Conservation (phyloP, 768 basidiomycete species). For the Favolaschia claudopus region DNA sequence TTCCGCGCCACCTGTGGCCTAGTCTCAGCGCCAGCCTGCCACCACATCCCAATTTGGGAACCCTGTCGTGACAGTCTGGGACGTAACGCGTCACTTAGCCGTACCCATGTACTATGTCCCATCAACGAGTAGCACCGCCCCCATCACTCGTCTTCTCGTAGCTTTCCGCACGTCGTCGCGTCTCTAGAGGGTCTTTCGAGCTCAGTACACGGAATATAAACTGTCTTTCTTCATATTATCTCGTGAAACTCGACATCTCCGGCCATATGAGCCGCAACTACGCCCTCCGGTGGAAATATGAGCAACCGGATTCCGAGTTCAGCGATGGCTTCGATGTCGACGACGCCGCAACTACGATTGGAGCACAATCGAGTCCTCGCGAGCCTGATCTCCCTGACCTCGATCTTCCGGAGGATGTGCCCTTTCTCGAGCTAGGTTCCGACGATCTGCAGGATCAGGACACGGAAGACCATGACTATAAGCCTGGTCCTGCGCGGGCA, state of each 20-base stretch:
- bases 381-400: not conserved
- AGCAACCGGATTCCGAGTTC: not conserved
- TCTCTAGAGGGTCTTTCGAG: not conserved
- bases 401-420: not conserved
- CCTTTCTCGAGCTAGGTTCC: not conserved
- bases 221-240: not conserved
- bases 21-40: not conserved
- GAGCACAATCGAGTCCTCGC: not conserved
- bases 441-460: not conserved
- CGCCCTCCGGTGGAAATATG: not conserved
- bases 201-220: not conserved
- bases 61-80: not conserved
- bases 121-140: not conserved
- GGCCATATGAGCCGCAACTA: not conserved
- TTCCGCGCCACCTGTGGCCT: no score
- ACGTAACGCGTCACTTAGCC: not conserved
- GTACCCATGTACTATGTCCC: not conserved
- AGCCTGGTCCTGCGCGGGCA: not conserved
- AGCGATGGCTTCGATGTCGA: slow-evolving; percentile 4
- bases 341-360: not conserved
- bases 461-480: not conserved
- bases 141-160: not conserved
- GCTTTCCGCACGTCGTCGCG: not conserved
- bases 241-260: not conserved
- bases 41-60: slow-evolving; percentile 10